Percentiles rank a stretch among this genome's conserved stretches.
Evolutionary conservation across 1,284 basidiomycete species (phyloP).

Genomic region (Sporisorium iseilematis-ciliati): DNA sequence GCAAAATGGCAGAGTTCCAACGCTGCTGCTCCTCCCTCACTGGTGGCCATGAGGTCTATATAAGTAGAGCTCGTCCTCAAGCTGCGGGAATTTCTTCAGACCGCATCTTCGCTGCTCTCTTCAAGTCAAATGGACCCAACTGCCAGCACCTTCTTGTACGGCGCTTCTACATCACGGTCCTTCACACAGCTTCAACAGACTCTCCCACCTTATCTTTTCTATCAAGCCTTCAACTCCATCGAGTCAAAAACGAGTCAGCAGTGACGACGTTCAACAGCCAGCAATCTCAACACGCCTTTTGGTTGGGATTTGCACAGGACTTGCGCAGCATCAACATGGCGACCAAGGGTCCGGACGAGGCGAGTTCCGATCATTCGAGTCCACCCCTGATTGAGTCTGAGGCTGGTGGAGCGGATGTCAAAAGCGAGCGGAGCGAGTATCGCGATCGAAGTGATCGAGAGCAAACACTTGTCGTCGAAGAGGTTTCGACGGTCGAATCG

Average conservation of each 20-base stretch:
- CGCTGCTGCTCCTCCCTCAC: neutral
- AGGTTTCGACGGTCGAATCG: neutral
- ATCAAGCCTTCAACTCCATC: no score
- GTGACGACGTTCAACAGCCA: neutral
- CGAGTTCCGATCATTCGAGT: neutral
- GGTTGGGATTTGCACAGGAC: no score
- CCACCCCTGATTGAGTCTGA: neutral
- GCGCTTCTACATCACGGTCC: neutral
- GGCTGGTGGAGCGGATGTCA: neutral
- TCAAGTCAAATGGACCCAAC: neutral
- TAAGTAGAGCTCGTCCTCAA: neutral
- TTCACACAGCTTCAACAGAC: neutral
- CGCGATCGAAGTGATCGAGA: neutral
- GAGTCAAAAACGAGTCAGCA: neutral
- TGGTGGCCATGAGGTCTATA: neutral
- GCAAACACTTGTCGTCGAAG: neutral
- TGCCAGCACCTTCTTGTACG: neutral
- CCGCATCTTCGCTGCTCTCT: neutral
- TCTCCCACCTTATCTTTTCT: neutral
- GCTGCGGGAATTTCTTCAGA: neutral
- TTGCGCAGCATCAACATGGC: neutral
- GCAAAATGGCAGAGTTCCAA: neutral
- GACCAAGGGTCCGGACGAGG: neutral
- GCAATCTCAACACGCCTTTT: neutral
- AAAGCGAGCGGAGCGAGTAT: no score